Percentiles rank a stretch among this genome's conserved stretches.
phyloP scores from a whole-genome alignment of 2,329 filamentous ascomycete species.

The Trichoderma sp. region DNA sequence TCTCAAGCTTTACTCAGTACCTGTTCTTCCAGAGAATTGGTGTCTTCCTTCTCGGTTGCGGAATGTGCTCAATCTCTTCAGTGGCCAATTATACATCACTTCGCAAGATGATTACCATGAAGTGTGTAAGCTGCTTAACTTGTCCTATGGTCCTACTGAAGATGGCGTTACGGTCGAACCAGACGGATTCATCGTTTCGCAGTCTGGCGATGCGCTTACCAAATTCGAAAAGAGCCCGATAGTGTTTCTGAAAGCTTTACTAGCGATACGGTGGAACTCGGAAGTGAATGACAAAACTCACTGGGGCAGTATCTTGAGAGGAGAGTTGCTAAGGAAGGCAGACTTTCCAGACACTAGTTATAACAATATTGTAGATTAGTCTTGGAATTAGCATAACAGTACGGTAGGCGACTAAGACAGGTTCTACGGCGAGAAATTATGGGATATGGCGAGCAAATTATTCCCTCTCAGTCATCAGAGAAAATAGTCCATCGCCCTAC shows the following conservation, averaged over 20 bases:
- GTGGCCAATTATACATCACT: not conserved
- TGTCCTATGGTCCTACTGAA: not conserved
- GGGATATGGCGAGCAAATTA: too few species aligned
- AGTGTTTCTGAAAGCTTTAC: not conserved
- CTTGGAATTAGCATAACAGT: not conserved
- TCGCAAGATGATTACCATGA: not conserved
- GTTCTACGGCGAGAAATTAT: too few species aligned
- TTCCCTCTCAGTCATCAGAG: too few species aligned
- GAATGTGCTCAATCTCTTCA: not conserved
- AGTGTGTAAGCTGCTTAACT: not conserved
- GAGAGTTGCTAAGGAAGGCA: not conserved
- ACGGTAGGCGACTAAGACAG: too few species aligned
- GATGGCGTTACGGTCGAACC: not conserved
- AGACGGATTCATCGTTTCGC: not conserved
- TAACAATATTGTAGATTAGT: not conserved
- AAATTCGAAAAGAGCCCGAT: not conserved
- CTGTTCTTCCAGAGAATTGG: not conserved
- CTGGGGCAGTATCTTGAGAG: not conserved
- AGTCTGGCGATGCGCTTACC: not conserved
- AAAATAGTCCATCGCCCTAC: too few species aligned
- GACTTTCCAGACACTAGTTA: not conserved
- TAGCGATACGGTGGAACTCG: not conserved
- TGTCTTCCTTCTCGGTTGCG: not conserved
- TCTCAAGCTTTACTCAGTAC: not conserved
- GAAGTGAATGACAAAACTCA: not conserved